phyloP scores from a whole-genome alignment of 1,139 yeast species.

The Candida sojae region DNA sequence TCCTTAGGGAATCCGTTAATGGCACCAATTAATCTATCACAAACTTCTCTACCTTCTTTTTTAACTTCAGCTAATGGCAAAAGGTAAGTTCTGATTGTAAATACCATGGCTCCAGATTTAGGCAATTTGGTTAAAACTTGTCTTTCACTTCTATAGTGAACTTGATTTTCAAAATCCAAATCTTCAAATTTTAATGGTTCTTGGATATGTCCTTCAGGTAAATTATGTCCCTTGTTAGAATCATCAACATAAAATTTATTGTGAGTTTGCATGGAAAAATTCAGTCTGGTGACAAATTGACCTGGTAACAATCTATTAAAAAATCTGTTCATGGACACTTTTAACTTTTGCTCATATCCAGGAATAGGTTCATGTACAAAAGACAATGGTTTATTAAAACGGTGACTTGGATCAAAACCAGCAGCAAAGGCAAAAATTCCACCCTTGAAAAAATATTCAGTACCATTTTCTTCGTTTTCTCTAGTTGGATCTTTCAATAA shows the following conservation, averaged over 20 bases:
- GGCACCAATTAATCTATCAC: conserved; percentile 42
- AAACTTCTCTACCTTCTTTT: conserved; percentile 50
- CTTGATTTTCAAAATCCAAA: conserved; percentile 55
- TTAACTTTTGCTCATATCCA: conserved; percentile 53
- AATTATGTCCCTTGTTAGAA: conserved; percentile 50
- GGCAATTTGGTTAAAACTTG: conserved; percentile 64
- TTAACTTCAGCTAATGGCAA: conserved; percentile 59
- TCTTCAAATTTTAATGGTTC: conserved; percentile 40
- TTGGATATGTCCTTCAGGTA: conserved; percentile 26
- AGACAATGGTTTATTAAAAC: conserved; percentile 56
- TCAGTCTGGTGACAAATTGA: conserved; percentile 58
- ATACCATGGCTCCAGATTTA: conserved; percentile 51
- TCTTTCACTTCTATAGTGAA: conserved; percentile 62
- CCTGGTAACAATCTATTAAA: conserved; percentile 52
- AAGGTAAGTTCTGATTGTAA: conserved; percentile 65
- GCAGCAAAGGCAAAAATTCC: conserved; percentile 73
- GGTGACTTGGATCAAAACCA: conserved; percentile 65
- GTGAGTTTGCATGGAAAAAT: conserved; percentile 66
- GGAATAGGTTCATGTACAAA: conserved; percentile 66
- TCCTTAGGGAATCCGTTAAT: conserved; percentile 41
- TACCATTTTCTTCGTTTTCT: conserved; percentile 40
- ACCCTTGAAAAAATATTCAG: conserved; percentile 63
- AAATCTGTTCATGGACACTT: conserved; percentile 62
- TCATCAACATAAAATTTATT: conserved; percentile 50
- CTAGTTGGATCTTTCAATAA: conserved; percentile 50